These are phyloP conservation scores for Fomitopsis betulina DNA, from an alignment of 1,284 basidiomycete genomes.

Conservation along the genomic window DNA sequence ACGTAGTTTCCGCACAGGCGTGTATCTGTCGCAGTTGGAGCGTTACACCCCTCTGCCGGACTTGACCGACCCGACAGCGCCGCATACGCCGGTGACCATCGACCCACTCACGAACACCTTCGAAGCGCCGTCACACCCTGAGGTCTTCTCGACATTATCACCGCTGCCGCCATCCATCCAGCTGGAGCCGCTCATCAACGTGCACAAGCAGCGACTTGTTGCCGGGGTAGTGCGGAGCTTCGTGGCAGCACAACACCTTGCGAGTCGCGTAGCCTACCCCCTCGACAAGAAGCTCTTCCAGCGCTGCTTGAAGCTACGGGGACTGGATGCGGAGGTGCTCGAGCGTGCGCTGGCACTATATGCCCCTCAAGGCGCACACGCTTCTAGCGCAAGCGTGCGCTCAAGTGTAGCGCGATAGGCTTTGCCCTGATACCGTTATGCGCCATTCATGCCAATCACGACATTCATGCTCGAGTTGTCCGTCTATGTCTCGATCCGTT, in stretches of 20 bases:
- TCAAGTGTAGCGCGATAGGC: neutral
- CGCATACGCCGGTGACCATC: conserved; percentile 60
- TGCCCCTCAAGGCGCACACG: neutral
- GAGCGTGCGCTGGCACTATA: conserved; percentile 40
- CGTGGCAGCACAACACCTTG: conserved; percentile 77
- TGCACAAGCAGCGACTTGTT: conserved; percentile 81
- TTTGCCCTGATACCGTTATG: neutral
- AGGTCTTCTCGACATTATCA: conserved; percentile 68
- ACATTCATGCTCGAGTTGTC: neutral
- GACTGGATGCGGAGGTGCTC: conserved; percentile 49
- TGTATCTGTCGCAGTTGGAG: conserved; percentile 74
- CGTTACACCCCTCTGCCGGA: conserved; percentile 69
- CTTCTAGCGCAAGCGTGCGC: neutral
- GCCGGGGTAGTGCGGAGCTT: conserved; percentile 74
- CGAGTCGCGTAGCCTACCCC: conserved; percentile 63
- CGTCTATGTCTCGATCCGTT: neutral
- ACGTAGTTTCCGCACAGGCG: conserved; percentile 39
- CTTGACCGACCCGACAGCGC: conserved; percentile 78
- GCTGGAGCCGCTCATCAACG: conserved; percentile 83
- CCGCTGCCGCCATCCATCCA: conserved; percentile 70
- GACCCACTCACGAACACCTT: conserved; percentile 61
- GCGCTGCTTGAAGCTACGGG: conserved; percentile 67
- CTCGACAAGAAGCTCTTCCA: conserved; percentile 73
- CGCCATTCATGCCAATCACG: neutral
- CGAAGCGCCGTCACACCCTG: conserved; percentile 64